Evolutionary conservation across 345 rosid species (phyloP), one percentile per base, ranked within the genome.

Genomic region (Sisymbrium irio): DNA sequence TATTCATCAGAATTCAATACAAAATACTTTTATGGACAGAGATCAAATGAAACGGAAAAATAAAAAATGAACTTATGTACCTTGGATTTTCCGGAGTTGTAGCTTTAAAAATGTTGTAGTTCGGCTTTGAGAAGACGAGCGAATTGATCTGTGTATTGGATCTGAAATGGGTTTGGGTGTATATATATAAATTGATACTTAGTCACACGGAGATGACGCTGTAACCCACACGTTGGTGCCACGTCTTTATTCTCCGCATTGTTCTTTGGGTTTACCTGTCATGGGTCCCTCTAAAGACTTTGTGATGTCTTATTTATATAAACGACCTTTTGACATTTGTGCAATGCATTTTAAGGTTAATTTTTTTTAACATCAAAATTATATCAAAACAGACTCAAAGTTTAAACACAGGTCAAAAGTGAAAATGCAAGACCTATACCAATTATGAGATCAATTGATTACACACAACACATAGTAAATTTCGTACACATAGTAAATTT

Each of bases 131-230:
- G 56, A 18, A 32, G 32, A 33, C 28, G 49, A 67, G 7, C 14
- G 19, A 32, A 11, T 3, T 33, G 44, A 46, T 32, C 28, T 67
- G 36, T 67, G 36, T 9, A 40, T 67, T 37, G 62, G 59, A 65
- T 65, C 58, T 65, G 46, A 65, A 59, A 65, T 49, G 55, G 35
- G 59, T 49, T 50, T 35, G 17, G 13, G 28, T 6, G 13, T 17
- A 46, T 30, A 61, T 6, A 14, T 17, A 46, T 30, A 61, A 22
- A 25, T 37, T 25, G 64, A 18, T 9, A 30, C 41, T 41, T 64
- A 68, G 73, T 68, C 54, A 68, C 73, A 40, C 54, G 64, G 63
- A 39, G n/a, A 63, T 68, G 73, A 68, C 64, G 64, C 54, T 40
- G 41, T 33, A 35, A 20, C 27, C 30, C 28, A 68, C 64, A 54